Conservation (phyloP, 768 basidiomycete species). For the Phlebiopsis flavidoalba region DNA sequence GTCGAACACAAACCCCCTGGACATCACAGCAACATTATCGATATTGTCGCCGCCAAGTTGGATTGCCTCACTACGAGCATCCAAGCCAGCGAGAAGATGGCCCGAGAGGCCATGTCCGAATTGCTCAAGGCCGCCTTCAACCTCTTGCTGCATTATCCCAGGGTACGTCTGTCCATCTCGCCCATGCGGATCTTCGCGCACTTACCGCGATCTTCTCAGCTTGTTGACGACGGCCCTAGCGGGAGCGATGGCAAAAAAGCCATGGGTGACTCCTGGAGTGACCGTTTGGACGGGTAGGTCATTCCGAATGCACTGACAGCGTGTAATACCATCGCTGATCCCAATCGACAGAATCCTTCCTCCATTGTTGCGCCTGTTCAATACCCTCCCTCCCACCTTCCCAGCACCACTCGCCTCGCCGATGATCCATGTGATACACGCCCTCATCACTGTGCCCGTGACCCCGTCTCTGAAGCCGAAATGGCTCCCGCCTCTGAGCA, state of each 20-base stretch:
- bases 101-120: constrained; percentile 75
- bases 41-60: constrained; percentile 56
- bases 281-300: constrained; percentile 64
- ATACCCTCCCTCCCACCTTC: constrained; percentile 55
- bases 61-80: constrained; percentile 49
- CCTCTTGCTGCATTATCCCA: constrained; percentile 75
- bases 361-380: constrained; percentile 67
- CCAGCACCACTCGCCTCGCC: constrained; percentile 66
- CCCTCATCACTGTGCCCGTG: constrained; percentile 75
- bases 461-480: constrained; percentile 44
- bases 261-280: constrained; percentile 73
- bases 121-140: constrained; percentile 84
- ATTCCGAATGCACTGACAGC: not conserved
- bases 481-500: constrained; percentile 52
- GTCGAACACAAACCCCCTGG: constrained; percentile 61
- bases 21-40: constrained; percentile 44
- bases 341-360: constrained; percentile 50
- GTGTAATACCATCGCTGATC: not conserved
- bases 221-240: constrained; percentile 18
- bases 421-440: constrained; percentile 74
- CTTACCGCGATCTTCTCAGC: constrained; percentile 5
- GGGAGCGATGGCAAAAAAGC: constrained; percentile 33
- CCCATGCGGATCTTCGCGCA: not conserved
- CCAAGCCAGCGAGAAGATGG: constrained; percentile 45
- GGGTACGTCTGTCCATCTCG: constrained; percentile 35